phyloP scores from a whole-genome alignment of 208 protist species.

The Naegleria gruberi region DNA sequence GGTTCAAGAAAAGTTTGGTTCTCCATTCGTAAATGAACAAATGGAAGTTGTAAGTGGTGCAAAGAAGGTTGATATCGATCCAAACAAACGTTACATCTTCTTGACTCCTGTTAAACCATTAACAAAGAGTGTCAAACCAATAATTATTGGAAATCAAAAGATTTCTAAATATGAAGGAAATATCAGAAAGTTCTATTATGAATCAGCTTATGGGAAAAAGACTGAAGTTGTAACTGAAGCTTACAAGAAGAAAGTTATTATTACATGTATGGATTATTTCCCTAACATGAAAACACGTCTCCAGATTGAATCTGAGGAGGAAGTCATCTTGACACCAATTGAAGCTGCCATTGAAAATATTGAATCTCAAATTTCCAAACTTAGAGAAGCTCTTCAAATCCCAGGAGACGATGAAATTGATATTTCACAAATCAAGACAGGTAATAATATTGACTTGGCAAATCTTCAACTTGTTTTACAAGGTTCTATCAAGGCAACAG shows the following conservation, averaged over 20 bases:
- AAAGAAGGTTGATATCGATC: background rate
- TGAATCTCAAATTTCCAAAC: background rate
- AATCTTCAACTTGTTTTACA: background rate
- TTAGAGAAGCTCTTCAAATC: background rate
- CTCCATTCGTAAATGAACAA: background rate
- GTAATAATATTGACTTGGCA: background rate
- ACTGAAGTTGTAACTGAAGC: background rate
- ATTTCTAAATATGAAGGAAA: conserved; percentile 10
- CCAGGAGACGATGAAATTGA: background rate
- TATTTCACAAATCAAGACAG: background rate
- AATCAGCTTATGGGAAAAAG: background rate
- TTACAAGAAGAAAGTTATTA: background rate
- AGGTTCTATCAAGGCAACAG: background rate
- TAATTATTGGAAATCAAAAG: background rate
- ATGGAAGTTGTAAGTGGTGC: background rate
- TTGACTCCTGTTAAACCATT: background rate
- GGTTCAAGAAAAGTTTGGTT: background rate
- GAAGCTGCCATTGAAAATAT: conserved; percentile 17
- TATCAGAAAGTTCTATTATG: background rate
- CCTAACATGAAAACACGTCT: background rate
- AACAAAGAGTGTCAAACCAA: background rate
- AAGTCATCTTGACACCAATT: background rate
- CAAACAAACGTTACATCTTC: background rate
- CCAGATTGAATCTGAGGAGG: background rate
- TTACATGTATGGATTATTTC: background rate